Evolutionary conservation across 345 rosid genomes (phyloP).

Genomic region (Microthlaspi erraticum): DNA sequence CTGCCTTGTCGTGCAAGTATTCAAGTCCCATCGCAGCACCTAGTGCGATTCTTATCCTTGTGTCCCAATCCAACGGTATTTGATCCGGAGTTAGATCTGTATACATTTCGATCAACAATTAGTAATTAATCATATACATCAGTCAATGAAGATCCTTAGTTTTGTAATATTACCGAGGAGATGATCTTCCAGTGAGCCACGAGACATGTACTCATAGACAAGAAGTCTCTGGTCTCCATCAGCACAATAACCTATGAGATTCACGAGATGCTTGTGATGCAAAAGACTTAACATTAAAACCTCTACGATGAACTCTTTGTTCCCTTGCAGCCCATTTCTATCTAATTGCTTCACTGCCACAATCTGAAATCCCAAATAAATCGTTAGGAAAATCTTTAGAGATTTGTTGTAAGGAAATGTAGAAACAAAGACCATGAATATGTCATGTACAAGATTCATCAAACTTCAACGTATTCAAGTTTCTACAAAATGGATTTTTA

Average conservation of each 20-base stretch:
- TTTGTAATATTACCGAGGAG: constrained; percentile 62
- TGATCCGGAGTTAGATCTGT: constrained; percentile 66
- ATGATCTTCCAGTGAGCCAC: constrained; percentile 94
- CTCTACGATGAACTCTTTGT: constrained; percentile 94
- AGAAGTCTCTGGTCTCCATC: constrained; percentile 96
- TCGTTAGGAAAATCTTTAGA: constrained; percentile 3
- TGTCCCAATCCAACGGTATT: constrained; percentile 72
- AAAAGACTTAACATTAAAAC: constrained; percentile 93
- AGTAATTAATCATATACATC: background rate
- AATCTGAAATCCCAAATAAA: constrained; percentile 52
- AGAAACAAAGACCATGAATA: background rate
- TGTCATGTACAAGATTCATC: background rate
- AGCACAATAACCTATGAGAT: constrained; percentile 93
- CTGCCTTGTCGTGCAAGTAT: constrained; percentile 86
- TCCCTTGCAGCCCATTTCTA: constrained; percentile 95
- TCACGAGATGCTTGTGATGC: constrained; percentile 90
- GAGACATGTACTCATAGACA: constrained; percentile 95
- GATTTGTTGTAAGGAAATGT: constrained; percentile 4
- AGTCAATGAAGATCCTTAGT: background rate
- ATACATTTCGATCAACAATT: constrained; percentile 7
- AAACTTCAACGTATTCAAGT: background rate
- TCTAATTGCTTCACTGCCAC: constrained; percentile 98
- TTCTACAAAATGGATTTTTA: background rate
- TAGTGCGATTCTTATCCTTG: constrained; percentile 81
- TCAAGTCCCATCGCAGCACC: constrained; percentile 88